Base-by-base conservation (phyloP, 345 rosid species). In the Citrus hindsii region DNA sequence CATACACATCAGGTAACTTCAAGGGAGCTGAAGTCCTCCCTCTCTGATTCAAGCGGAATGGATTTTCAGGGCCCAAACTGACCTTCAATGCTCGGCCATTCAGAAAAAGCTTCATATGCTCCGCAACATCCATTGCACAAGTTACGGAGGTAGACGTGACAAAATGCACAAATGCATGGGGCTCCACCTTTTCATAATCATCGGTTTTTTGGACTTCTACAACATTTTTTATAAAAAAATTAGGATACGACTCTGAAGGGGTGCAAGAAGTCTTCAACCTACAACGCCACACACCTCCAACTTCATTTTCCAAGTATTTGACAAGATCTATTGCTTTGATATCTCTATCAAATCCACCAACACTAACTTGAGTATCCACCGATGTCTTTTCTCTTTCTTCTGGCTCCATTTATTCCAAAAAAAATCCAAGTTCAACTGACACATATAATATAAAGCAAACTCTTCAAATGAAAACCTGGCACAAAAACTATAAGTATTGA, bases 251-350 rank as follows among this genome's bases (percentile, higher is more conserved):
- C 27, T 93, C 93, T 3, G 83, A 93, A 67, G 98, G 98, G 55
- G 98, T 95, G 89, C 92, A 92, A 35, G 99, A 93, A 25, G 90
- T 91, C 86, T 93, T 92, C 84, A 92, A 74, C 76, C 96, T 88
- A 81, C 96, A 93, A 58, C 94, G 84, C 89, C 92, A 90, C 71
- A 93, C 86, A 46, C 80, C 75, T 40, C 98, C 98, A 58, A 92
- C 68, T 82, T 85, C 82, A 0, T 72, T 70, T 62, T 93, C 93
- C 82, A 95, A 83, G 82, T 73, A 93, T 9, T 85, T 83, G 75
- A 84, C 66, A 46, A 92, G 91, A 42, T 90, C 92, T n/a, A n/a
- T n/a, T n/a, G n/a, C n/a, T 60, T 75, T 86, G n/a, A 89, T 89
- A 62, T 80, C 33, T 55, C 46, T 82, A 79, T 77, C 87, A 82